Conservation (phyloP, 768 basidiomycete genomes). For the Lanmaoa pseudosensibilis region DNA sequence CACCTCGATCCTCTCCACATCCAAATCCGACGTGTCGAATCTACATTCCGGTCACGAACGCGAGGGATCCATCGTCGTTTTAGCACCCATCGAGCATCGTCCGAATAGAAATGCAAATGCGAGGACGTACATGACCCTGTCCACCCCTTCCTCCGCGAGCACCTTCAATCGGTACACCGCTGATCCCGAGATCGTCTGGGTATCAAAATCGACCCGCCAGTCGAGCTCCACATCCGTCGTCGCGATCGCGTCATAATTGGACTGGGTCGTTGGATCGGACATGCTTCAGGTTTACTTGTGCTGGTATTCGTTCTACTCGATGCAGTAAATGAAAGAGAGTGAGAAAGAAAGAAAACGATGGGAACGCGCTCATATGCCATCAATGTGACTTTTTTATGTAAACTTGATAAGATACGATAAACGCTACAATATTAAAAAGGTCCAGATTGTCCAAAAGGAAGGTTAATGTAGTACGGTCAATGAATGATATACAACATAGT, state of each 20-base stretch:
- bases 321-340: background rate
- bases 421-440: conserved; percentile 12
- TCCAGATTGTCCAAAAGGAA: conserved; percentile 1
- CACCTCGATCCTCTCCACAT: conserved; percentile 54
- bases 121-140: conserved; percentile 58
- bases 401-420: conserved; percentile 4
- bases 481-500: background rate
- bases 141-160: conserved; percentile 46
- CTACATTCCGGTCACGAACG: conserved; percentile 30
- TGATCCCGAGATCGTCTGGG: conserved; percentile 59
- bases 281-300: background rate
- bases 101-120: background rate
- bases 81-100: background rate
- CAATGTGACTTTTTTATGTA: background rate
- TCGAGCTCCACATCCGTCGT: conserved; percentile 70
- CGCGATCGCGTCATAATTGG: conserved; percentile 71
- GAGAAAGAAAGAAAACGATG: background rate
- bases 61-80: background rate
- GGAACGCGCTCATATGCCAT: background rate
- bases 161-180: conserved; percentile 63
- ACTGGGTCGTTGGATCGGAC: conserved; percentile 70
- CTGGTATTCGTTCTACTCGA: background rate
- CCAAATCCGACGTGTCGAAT: conserved; percentile 74
- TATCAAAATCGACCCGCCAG: conserved; percentile 76
- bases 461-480: conserved; percentile 7